phyloP scores from a whole-genome alignment of 768 basidiomycete species.

The Tylopilus sp. region DNA sequence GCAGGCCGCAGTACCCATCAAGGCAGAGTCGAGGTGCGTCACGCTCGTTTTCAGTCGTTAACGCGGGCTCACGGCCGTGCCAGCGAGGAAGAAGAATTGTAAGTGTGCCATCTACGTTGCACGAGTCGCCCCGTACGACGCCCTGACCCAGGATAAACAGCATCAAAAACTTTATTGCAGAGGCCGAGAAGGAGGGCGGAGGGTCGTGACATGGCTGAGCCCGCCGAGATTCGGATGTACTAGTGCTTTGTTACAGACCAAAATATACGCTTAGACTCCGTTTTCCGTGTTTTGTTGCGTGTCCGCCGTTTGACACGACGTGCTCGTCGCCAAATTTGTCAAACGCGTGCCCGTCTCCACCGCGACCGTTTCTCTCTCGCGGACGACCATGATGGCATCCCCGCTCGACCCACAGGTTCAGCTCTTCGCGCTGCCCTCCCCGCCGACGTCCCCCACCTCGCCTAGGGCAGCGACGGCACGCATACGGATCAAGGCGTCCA shows the following conservation, averaged over 20 bases:
- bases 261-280: conserved; percentile 3
- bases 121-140: conserved; percentile 28
- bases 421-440: conserved; percentile 9
- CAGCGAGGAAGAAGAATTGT: conserved; percentile 88
- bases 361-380: not conserved
- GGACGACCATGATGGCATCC: not conserved
- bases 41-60: not conserved
- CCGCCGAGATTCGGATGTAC: conserved; percentile 4
- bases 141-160: conserved; percentile 52
- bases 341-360: not conserved
- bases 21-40: conserved; percentile 66
- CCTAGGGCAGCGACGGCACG: conserved; percentile 9
- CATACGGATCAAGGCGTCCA: conserved; percentile 11
- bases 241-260: conserved; percentile 2
- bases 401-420: not conserved
- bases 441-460: conserved; percentile 19
- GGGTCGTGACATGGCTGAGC: conserved; percentile 31
- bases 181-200: conserved; percentile 76
- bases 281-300: not conserved
- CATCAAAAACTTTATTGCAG: conserved; percentile 75
- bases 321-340: not conserved
- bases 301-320: conserved; percentile 4
- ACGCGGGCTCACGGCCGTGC: conserved; percentile 6
- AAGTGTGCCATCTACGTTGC: conserved; percentile 32
- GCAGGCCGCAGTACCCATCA: conserved; percentile 61